These are phyloP conservation scores for Talaromyces sp. DNA, from an alignment of 2,329 filamentous ascomycete genomes.

Conservation along the genomic window DNA sequence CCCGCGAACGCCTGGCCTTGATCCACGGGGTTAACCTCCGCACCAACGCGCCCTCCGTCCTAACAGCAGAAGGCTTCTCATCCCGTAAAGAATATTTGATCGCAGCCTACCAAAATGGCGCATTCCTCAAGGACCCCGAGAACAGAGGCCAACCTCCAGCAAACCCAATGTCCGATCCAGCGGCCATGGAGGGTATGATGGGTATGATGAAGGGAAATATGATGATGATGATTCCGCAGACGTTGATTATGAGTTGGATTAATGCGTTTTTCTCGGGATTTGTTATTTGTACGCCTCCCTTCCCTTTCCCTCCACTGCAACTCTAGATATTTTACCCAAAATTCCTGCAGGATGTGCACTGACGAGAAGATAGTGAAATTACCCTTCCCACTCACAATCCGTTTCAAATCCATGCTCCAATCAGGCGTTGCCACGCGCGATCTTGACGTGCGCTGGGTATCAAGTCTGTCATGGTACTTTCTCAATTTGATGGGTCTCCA, in stretches of 20 bases:
- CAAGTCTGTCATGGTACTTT: slow-evolving; percentile 98
- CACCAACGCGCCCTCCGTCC: slow-evolving; percentile 73
- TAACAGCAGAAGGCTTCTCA: slow-evolving; percentile 75
- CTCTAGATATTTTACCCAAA: too few species aligned
- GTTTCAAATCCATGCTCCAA: slow-evolving; percentile 99
- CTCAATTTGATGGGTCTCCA: slow-evolving; percentile 94
- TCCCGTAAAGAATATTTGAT: slow-evolving; percentile 76
- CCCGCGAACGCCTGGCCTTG: slow-evolving; percentile 79
- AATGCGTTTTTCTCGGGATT: slow-evolving; percentile 99
- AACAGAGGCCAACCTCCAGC: slow-evolving; percentile 79
- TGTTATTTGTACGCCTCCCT: slow-evolving; percentile 72
- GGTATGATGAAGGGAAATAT: slow-evolving; percentile 99
- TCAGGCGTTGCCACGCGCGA: slow-evolving; percentile 93
- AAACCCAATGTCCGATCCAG: slow-evolving; percentile 93
- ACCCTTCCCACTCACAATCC: slow-evolving; percentile 93
- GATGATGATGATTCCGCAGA: slow-evolving; percentile 99
- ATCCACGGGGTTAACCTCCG: slow-evolving; percentile 81
- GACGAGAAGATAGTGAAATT: slow-evolving; percentile 67
- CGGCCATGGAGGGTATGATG: slow-evolving; percentile 99
- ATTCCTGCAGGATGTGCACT: too few species aligned
- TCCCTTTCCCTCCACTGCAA: too few species aligned
- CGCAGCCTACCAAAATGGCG: slow-evolving; percentile 76
- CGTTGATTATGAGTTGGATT: slow-evolving; percentile 99
- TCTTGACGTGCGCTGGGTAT: slow-evolving; percentile 97
- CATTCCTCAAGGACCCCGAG: slow-evolving; percentile 85